Evolutionary conservation across 75 land plant genomes (phyloP).

Genomic region (Sequoiadendron giganteum): DNA sequence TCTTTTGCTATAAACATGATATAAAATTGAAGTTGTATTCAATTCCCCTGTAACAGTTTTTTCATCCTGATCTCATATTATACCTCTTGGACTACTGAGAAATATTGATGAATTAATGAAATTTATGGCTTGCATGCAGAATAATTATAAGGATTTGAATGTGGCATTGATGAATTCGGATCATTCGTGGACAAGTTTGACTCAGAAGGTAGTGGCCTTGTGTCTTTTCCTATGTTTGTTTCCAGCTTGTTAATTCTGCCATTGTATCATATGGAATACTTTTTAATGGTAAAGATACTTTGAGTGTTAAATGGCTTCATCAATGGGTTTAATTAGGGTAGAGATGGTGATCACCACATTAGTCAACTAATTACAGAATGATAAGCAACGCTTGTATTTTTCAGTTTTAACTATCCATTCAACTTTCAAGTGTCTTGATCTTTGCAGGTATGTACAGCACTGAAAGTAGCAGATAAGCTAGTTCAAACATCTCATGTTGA

Average conservation of each 20-base stretch:
- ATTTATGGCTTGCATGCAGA: constrained; percentile 8
- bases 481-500: constrained; percentile 10
- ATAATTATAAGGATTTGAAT: constrained; percentile 7
- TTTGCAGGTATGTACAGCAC: constrained; percentile 9
- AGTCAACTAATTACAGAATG: not conserved
- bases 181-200: constrained; percentile 10
- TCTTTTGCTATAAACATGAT: not conserved
- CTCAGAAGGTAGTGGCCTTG: constrained; percentile 1
- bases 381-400: not conserved
- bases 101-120: not conserved
- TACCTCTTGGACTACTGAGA: not conserved
- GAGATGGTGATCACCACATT: too few relatives aligned
- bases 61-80: not conserved
- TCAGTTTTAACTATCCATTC: not conserved
- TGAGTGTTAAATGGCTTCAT: not conserved
- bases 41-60: not conserved
- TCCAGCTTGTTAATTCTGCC: not conserved
- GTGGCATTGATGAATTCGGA: constrained; percentile 11
- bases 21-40: not conserved
- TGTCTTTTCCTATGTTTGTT: not conserved
- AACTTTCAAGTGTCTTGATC: not conserved
- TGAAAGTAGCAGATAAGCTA: constrained; percentile 15
- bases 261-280: not conserved
- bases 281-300: not conserved
- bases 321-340: not conserved